Conservation (phyloP, 352 stramenopile genomes). For the Phytophthora colocasiae region DNA sequence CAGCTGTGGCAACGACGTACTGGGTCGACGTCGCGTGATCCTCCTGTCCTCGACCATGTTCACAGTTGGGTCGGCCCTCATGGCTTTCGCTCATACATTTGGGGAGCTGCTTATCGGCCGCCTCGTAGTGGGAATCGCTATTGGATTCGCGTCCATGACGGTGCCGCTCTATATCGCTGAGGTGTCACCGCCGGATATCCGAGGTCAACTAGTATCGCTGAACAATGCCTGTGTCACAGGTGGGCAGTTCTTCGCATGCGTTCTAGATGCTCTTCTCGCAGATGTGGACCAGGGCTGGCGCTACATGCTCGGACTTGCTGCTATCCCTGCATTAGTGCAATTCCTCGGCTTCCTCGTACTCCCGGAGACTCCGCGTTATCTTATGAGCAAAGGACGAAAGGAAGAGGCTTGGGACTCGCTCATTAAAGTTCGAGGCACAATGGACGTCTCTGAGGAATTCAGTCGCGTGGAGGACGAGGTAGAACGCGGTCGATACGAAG, state of each 20-base stretch:
- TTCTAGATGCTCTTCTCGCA: slow-evolving; percentile 66
- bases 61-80: slow-evolving; percentile 61
- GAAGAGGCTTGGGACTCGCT: slow-evolving; percentile 61
- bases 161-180: slow-evolving; percentile 86
- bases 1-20: slow-evolving; percentile 68
- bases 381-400: slow-evolving; percentile 60
- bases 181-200: slow-evolving; percentile 64
- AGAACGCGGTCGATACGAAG: slow-evolving; percentile 25
- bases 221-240: slow-evolving; percentile 81
- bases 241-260: slow-evolving; percentile 80
- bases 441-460: slow-evolving; percentile 69
- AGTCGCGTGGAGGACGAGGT: slow-evolving; percentile 70
- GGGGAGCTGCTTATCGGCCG: slow-evolving; percentile 64
- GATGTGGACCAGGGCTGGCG: slow-evolving; percentile 64
- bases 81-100: slow-evolving; percentile 63
- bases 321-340: slow-evolving; percentile 72
- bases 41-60: slow-evolving; percentile 73
- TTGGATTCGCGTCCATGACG: slow-evolving; percentile 81
- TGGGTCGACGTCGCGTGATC: slow-evolving; percentile 73
- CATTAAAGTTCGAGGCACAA: slow-evolving; percentile 65
- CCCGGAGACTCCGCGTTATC: slow-evolving; percentile 74
- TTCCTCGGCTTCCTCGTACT: slow-evolving; percentile 72
- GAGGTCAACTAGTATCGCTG: slow-evolving; percentile 74
- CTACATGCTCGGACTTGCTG: slow-evolving; percentile 82
- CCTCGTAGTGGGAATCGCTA: slow-evolving; percentile 67